Evolutionary conservation across 352 stramenopile species (phyloP).

Genomic region (Pythium monospermum): DNA sequence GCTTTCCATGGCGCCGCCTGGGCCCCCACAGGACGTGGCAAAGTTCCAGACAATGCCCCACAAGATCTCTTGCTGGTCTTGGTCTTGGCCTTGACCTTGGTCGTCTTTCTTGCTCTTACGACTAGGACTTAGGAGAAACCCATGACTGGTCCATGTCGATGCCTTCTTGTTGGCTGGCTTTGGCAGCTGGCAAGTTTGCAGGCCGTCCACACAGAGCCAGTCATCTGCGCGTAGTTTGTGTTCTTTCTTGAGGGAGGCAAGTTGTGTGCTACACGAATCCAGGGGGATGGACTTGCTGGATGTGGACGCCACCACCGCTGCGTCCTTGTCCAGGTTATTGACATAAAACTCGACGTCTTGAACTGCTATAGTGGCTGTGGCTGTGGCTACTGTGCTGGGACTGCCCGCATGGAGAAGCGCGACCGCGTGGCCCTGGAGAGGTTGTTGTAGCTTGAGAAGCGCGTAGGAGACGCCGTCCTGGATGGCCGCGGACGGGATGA

Average conservation of each 20-base stretch:
- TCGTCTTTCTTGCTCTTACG: too few species aligned
- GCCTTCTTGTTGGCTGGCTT: background rate
- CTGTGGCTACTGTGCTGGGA: too few species aligned
- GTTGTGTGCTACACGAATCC: background rate
- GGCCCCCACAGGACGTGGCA: conserved; percentile 1
- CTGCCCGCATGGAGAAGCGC: conserved; percentile 6
- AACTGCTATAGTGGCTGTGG: too few species aligned
- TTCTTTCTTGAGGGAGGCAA: background rate
- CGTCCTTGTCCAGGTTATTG: background rate
- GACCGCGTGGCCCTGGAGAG: background rate
- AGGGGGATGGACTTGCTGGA: background rate
- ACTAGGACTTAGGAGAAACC: conserved; percentile 15
- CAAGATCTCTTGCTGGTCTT: conserved; percentile 1
- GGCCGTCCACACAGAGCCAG: conserved; percentile 17
- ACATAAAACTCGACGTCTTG: too few species aligned
- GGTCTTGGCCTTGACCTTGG: too few species aligned
- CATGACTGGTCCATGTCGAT: conserved; percentile 8
- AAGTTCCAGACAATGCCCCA: conserved; percentile 14
- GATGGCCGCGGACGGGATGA: background rate
- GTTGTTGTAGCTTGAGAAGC: conserved; percentile 4
- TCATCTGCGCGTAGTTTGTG: background rate
- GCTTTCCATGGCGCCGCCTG: background rate
- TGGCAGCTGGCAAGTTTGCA: background rate
- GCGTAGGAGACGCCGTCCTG: conserved; percentile 1
- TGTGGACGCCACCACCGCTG: background rate